Evolutionary conservation across 2,329 filamentous ascomycete species (phyloP), one percentile per base, ranked within the genome.

Genomic region (Aspergillus latus): DNA sequence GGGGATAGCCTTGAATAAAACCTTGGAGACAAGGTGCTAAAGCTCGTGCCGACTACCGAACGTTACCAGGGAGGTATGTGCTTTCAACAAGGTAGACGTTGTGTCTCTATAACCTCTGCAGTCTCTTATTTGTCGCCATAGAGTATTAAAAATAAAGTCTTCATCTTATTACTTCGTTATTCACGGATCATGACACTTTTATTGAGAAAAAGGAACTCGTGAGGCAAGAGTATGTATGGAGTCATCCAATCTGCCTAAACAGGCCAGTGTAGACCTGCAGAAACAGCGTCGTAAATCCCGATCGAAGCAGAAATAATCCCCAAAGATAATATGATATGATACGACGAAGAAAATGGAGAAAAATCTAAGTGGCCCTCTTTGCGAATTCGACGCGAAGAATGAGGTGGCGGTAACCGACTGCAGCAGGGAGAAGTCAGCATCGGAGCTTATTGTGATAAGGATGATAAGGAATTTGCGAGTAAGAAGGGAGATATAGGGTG

Each of bases 351-450:
- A 32, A 37, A 42, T 28, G 30, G 21, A 21, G 26, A 15, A 26
- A 29, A 49, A 58, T 69, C 63, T 73, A 73, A 66, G 74, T 66
- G 62, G 74, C 65, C 60, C 77, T 72, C 72, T 80, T 81, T 54
- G 78, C 78, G 65, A 81, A 81, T 66, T 81, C 78, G 62, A 81
- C 78, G 59, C 77, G 77, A 51, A 81, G 71, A 66, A 81, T 81
- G 64, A 81, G 72, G 70, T 80, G 78, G 62, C 77, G 77, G 66
- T 80, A 81, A 68, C 78, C 78, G 69, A 78, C 76, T 79, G 58
- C 5, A 36, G 21, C 8, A 8, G 16, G 26, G 29, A 59, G 52
- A 56, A 42, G n/a, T 39, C 21, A 52, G 50, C 40, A 26, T 21
- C 21, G 15, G 15, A 29, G 13, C 26, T 50, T 32, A 11, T 32